phyloP scores from a whole-genome alignment of 805 yeast species.

The Saccharomycopsis sp. region DNA sequence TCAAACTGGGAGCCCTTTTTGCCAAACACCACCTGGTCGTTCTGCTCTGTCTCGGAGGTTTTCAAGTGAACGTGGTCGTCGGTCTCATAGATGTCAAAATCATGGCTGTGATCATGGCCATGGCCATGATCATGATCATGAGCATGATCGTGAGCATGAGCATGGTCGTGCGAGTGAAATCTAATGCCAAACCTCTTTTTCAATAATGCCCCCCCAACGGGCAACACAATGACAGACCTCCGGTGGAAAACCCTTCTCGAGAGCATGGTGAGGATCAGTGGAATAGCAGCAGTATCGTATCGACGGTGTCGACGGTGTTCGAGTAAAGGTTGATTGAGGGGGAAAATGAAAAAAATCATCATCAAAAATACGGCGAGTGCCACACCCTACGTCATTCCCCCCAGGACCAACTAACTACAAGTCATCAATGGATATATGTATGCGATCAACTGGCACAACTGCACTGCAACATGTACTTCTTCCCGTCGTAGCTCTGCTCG shows the following conservation, averaged over 20 bases:
- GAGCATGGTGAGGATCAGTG: too few species aligned
- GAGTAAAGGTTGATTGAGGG: too few species aligned
- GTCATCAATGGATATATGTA: background rate
- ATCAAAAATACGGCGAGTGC: too few species aligned
- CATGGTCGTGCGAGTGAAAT: slow-evolving; percentile 23
- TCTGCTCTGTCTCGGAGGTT: slow-evolving; percentile 35
- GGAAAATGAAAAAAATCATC: too few species aligned
- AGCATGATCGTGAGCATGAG: slow-evolving; percentile 27
- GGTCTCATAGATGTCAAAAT: slow-evolving; percentile 21
- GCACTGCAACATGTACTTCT: slow-evolving; percentile 13
- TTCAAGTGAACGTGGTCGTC: slow-evolving; percentile 35
- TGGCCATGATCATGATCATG: slow-evolving; percentile 22
- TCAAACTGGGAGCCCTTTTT: slow-evolving; percentile 18
- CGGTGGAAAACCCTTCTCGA: too few species aligned
- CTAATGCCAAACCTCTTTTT: too few species aligned
- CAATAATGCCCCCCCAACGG: too few species aligned
- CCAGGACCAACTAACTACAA: too few species aligned
- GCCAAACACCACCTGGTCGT: slow-evolving; percentile 33
- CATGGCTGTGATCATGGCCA: slow-evolving; percentile 6
- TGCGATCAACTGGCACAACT: slow-evolving; percentile 11
- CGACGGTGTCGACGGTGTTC: too few species aligned
- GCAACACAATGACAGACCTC: too few species aligned
- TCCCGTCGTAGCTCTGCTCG: background rate
- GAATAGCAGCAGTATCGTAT: too few species aligned
- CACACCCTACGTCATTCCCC: too few species aligned